Base-by-base conservation (phyloP, 768 basidiomycete genomes). In the Phanerochaete carnosa region DNA sequence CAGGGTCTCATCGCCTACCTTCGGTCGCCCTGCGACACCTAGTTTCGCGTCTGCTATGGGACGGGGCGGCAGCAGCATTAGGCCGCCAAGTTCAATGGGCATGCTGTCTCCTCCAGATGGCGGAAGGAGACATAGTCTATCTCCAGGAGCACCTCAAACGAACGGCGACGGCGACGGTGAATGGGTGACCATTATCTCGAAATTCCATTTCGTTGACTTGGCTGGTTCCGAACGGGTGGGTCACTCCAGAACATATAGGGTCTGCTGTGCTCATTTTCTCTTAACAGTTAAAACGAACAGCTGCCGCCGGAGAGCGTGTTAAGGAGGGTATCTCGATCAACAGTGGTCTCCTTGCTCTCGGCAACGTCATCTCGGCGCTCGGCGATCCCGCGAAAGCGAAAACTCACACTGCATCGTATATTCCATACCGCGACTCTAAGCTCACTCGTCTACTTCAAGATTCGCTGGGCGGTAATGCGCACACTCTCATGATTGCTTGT, bases 271-370 rank as follows among this genome's bases (percentile, higher is more conserved):
- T 69, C 55, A 58, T 57, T 61, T 28, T 4, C 39, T 19, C 8
- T n/a, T 58, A 64, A 65, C 45, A 94, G 91, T 81, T 99, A 50
- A 99, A 99, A 75, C 88, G 97, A 45, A 99, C 97, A 9, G 92
- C 95, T 0, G 97, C 96, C 4, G 89, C 88, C 9, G 97, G 97
- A 4, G 96, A 98, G 64, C 90, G 96, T 58, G 93, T 96, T 74
- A 98, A 94, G 73, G 97, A 98, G 76, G 96, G 96, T n/a, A 97
- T 97, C 57, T 94, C 94, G 29, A 98, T 98, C 78, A 99, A 99
- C 78, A 91, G 92, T 62, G 97, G 97, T 62, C 85, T 99, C 33
- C 83, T 95, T 35, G 96, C 97, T 19, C 83, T 99, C 23, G 97
- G 97, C 49, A 99, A 99, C 73, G 97, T 99, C 68, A 98, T 99